These are phyloP conservation scores for Coemansia sp. DNA, from an alignment of 192 early-diverging fungal species.

Conservation along the genomic window DNA sequence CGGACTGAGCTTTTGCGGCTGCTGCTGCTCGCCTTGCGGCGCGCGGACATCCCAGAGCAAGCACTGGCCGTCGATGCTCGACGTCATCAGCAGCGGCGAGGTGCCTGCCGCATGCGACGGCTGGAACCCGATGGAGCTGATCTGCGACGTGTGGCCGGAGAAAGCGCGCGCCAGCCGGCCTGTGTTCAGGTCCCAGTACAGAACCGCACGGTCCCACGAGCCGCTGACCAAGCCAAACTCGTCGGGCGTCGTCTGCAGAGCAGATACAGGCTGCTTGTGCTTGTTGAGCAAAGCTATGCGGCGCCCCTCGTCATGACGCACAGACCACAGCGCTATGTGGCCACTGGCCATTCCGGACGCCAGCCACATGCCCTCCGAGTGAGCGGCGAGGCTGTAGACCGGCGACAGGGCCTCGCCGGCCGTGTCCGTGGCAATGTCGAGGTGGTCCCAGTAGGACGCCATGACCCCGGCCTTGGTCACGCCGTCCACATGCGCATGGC, in stretches of 20 bases:
- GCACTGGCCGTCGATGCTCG: conserved; percentile 72
- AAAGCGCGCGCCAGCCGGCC: conserved; percentile 69
- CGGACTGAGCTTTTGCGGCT: conserved; percentile 6
- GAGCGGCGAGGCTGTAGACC: conserved; percentile 88
- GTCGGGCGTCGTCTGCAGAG: conserved; percentile 73
- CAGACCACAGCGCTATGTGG: conserved; percentile 78
- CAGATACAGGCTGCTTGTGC: conserved; percentile 83
- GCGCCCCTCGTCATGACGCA: conserved; percentile 92
- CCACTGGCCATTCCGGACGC: conserved; percentile 78
- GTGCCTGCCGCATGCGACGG: conserved; percentile 35
- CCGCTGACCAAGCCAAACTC: conserved; percentile 84
- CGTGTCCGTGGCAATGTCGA: conserved; percentile 19
- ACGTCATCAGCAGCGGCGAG: conserved; percentile 59
- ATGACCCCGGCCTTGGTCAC: conserved; percentile 62
- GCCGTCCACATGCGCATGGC: conserved; percentile 81
- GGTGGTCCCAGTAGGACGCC: conserved; percentile 53
- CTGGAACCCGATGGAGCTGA: conserved; percentile 72
- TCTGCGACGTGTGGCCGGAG: conserved; percentile 74
- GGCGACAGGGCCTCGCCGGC: conserved; percentile 71
- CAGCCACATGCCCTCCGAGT: conserved; percentile 86
- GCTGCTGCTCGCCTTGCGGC: conserved; percentile 15
- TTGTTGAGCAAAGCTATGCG: conserved; percentile 77
- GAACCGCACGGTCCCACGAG: conserved; percentile 87
- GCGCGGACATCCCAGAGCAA: conserved; percentile 74
- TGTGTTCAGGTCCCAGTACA: conserved; percentile 81